These are phyloP conservation scores for Fusarium sp. DNA, from an alignment of 2,329 filamentous ascomycete genomes.

Conservation along the genomic window DNA sequence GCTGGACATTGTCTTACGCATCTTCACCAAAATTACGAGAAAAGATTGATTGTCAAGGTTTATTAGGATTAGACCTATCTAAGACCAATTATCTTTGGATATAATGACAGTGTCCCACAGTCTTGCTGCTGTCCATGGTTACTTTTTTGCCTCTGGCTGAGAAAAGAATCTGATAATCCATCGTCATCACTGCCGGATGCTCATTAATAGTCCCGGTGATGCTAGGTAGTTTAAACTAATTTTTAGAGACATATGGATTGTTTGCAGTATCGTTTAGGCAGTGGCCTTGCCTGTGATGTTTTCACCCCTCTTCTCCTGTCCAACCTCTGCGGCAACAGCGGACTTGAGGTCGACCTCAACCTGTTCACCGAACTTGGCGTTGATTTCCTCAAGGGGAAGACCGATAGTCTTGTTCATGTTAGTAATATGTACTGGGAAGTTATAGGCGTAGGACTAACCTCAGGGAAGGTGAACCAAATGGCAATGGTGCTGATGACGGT, in stretches of 20 bases:
- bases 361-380: slow-evolving; percentile 29
- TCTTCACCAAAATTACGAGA: neutral
- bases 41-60: neutral
- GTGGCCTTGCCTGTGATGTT: neutral
- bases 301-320: slow-evolving; percentile 3
- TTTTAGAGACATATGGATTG: neutral
- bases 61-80: neutral
- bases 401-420: neutral
- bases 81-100: neutral
- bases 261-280: neutral
- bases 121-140: neutral
- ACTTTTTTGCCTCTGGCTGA: neutral
- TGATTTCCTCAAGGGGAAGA: slow-evolving; percentile 32
- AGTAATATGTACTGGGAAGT: neutral
- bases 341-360: slow-evolving; percentile 32
- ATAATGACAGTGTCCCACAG: neutral
- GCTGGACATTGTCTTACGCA: no score
- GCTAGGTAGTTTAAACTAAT: neutral
- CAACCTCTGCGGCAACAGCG: slow-evolving; percentile 15
- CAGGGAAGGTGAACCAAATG: slow-evolving; percentile 41
- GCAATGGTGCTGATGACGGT: slow-evolving; percentile 39
- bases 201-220: neutral
- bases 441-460: neutral
- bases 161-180: neutral
- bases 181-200: neutral